Evolutionary conservation across 306 rosid genomes (phyloP), one percentile per base, ranked within the genome.

Genomic region (Fragaria iinumae): DNA sequence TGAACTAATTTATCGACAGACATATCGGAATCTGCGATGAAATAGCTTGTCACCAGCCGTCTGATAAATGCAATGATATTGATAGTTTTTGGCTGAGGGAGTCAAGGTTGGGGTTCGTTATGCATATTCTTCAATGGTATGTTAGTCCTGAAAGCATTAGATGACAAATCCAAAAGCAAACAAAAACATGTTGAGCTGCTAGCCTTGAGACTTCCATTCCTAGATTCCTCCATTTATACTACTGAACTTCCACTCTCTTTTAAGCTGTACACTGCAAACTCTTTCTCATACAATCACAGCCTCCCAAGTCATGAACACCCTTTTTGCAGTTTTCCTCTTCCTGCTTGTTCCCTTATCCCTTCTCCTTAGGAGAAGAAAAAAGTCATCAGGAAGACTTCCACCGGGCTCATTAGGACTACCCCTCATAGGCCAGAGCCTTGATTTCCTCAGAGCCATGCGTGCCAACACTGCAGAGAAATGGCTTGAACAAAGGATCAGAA

Each of bases 391-490:
- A 74, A 83, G 82, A 57, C 73, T 85, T n/a, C 96, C 97, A 44
- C 96, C 97, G 10, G 97, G 93, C 56, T 90, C 91, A 20, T 87
- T 93, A 0, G 97, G 97, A 72, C 65, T 89, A 32, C 93, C 93
- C 41, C 32, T 90, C 3, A 80, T 92, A 34, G 96, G 96, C 38
- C 91, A 92, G 75, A 92, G 90, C 73, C 88, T 88, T 18, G 66
- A 76, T 47, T 83, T 90, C 70, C 92, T 90, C 11, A 43, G 76
- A 55, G 85, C 93, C 8, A 86, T 86, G 93, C 87, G 88, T 2
- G 70, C 85, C 59, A 93, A 93, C 84, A 85, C 89, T 0, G 88
- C 88, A 34, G 94, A 93, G 68, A 63, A 89, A 80, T 91, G 96
- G 96, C 67, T 87, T 5, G 66, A 67, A n/a, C 57, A 78, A 6